phyloP scores from a whole-genome alignment of 2,329 filamentous ascomycete genomes.

The Colletotrichum sp. region DNA sequence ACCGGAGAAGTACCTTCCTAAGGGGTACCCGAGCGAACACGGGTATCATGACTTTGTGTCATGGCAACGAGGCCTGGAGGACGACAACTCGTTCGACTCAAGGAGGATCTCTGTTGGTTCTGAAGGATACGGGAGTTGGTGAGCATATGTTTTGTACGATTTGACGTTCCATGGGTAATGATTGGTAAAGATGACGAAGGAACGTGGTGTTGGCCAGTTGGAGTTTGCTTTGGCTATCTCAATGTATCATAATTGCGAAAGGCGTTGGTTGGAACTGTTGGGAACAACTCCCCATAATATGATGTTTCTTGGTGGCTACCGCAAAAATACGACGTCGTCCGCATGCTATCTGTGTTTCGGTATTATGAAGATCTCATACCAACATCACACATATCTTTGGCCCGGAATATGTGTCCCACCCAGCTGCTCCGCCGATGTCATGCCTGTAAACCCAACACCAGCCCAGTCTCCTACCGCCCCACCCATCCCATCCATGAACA shows the following conservation, averaged over 20 bases:
- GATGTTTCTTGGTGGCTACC: rapidly evolving
- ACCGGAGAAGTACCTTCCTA: neutral
- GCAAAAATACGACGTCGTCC: rapidly evolving
- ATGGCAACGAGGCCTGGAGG: neutral
- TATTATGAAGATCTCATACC: rapidly evolving
- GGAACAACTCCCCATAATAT: neutral
- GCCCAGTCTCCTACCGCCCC: neutral
- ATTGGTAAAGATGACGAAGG: neutral
- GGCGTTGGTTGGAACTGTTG: neutral
- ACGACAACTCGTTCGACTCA: neutral
- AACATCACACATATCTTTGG: neutral
- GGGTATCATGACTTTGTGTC: conserved; percentile 19
- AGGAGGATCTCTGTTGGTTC: neutral
- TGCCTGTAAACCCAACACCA: neutral
- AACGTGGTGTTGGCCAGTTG: neutral
- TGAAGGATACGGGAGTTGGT: neutral
- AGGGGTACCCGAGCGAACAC: neutral
- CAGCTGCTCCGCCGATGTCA: neutral
- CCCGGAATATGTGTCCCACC: neutral
- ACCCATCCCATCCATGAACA: neutral
- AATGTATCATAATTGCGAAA: neutral
- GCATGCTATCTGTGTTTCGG: rapidly evolving
- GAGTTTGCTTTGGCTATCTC: neutral
- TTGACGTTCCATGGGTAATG: neutral
- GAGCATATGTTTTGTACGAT: neutral